phyloP scores from a whole-genome alignment of 306 rosid genomes.

The Cicer arietinum region DNA sequence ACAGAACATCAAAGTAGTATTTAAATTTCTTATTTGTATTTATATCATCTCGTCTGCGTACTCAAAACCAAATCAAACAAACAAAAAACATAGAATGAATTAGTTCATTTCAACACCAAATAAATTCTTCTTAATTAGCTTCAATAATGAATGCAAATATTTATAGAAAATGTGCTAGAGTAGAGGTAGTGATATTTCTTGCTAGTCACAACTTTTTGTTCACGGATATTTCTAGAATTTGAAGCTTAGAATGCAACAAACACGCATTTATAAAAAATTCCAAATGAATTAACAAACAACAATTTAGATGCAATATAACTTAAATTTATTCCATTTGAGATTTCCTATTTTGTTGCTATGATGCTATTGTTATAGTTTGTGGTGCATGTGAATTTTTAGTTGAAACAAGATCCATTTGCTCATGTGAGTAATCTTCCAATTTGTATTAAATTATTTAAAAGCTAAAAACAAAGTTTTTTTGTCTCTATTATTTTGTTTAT shows the following conservation, averaged over 20 bases:
- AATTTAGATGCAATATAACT: constrained; percentile 33
- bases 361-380: constrained; percentile 41
- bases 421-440: constrained; percentile 40
- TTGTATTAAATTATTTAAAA: constrained; percentile 29
- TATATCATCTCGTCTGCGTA: too few relatives aligned
- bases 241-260: constrained; percentile 10
- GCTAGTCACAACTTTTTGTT: constrained; percentile 40
- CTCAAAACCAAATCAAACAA: too few relatives aligned
- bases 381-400: constrained; percentile 64
- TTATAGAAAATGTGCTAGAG: not conserved
- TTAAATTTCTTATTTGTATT: too few relatives aligned
- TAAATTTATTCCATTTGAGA: constrained; percentile 34
- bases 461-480: constrained; percentile 50
- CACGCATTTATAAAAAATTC: not conserved
- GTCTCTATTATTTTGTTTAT: constrained; percentile 47
- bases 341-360: constrained; percentile 32
- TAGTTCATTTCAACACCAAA: not conserved
- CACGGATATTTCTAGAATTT: constrained; percentile 73
- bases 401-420: constrained; percentile 23
- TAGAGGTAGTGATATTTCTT: constrained; percentile 8
- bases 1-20: accelerated
- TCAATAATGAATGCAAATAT: not conserved
- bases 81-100: too few relatives aligned
- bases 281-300: constrained; percentile 15
- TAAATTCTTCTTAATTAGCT: not conserved